Evolutionary conservation across 306 rosid genomes (phyloP).

Genomic region (Vigna radiata): DNA sequence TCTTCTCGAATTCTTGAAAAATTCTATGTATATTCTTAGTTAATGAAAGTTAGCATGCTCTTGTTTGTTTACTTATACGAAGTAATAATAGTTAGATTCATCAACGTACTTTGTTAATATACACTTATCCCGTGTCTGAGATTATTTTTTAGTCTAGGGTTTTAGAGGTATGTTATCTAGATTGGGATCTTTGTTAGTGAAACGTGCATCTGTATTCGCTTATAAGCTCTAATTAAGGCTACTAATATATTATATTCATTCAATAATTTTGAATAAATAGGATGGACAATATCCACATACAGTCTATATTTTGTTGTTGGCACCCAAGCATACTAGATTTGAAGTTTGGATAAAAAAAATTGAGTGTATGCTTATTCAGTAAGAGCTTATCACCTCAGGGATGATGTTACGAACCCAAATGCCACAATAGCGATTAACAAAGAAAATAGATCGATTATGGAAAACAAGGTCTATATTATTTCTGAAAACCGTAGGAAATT

Average conservation of each 20-base stretch:
- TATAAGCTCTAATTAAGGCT: background rate
- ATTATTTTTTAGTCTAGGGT: background rate
- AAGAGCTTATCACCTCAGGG: background rate
- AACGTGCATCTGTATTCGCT: background rate
- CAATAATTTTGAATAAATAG: background rate
- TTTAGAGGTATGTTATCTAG: background rate
- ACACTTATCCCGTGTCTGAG: background rate
- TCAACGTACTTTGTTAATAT: background rate
- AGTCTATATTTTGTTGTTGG: background rate
- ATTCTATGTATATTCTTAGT: background rate
- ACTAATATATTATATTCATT: background rate
- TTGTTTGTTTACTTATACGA: background rate
- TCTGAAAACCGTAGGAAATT: background rate
- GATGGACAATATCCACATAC: background rate
- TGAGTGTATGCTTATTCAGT: background rate
- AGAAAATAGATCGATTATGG: background rate
- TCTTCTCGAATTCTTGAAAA: background rate
- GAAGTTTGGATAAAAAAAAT: background rate
- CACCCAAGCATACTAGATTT: background rate
- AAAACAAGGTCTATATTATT: background rate
- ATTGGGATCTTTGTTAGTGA: conserved; percentile 3
- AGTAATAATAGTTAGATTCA: background rate
- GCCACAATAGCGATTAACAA: background rate
- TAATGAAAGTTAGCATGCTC: background rate
- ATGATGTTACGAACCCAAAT: background rate